Percentiles rank a stretch among this genome's conserved stretches.
Conservation (phyloP, 2,329 filamentous ascomycete species). For the Sporothrix brunneoviolacea region DNA sequence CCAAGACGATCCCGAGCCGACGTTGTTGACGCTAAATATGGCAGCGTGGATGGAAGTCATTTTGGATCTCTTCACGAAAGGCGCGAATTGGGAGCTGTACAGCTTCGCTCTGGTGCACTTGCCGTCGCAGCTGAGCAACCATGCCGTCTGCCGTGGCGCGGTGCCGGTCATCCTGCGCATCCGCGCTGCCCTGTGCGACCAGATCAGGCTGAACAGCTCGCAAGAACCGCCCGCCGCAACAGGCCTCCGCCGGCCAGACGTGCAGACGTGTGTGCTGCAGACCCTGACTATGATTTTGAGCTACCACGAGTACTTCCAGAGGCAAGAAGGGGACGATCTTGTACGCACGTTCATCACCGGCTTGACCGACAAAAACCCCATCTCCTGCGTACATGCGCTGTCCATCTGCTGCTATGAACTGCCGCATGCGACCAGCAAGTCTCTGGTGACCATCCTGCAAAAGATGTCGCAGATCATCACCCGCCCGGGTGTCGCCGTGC, state of each 20-base stretch:
- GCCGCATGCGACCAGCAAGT: constrained; percentile 78
- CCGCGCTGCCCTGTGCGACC: constrained; percentile 70
- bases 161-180: constrained; percentile 70
- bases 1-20: background rate
- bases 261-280: constrained; percentile 83
- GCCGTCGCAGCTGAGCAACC: constrained; percentile 82
- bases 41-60: constrained; percentile 71
- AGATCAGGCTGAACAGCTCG: constrained; percentile 70
- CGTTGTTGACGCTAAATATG: constrained; percentile 43
- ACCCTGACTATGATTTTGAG: constrained; percentile 81
- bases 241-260: constrained; percentile 77
- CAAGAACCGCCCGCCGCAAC: constrained; percentile 74
- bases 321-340: constrained; percentile 81
- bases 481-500: constrained; percentile 81
- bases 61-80: constrained; percentile 64
- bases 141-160: constrained; percentile 71
- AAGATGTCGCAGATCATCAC: constrained; percentile 97
- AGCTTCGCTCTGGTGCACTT: constrained; percentile 83
- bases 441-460: constrained; percentile 76
- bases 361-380: constrained; percentile 81
- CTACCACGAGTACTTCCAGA: constrained; percentile 79
- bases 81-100: constrained; percentile 85
- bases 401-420: constrained; percentile 94
- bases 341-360: constrained; percentile 81
- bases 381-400: constrained; percentile 88